Conservation (phyloP, 2,329 filamentous ascomycete species). For the Aspergillus spinulosporus region DNA sequence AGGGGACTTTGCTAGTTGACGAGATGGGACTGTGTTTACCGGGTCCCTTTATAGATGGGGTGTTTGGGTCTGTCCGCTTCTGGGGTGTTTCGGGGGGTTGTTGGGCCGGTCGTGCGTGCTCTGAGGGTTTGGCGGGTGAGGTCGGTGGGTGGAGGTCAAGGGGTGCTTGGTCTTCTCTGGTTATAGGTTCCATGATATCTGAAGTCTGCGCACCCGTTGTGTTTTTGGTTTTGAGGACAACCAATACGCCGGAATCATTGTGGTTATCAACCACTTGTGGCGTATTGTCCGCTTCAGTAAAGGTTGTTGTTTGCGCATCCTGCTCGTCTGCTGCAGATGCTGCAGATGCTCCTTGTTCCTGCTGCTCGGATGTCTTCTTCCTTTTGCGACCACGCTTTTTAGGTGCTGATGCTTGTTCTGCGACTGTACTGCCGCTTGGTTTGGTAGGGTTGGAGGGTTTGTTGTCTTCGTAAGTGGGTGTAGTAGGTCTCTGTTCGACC, state of each 20-base stretch:
- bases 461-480: constrained; percentile 14
- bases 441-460: background rate
- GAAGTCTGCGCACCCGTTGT: background rate
- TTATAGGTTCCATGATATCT: background rate
- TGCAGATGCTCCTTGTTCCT: background rate
- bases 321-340: background rate
- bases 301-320: background rate
- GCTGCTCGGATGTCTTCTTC: constrained; percentile 36
- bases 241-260: background rate
- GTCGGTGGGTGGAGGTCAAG: background rate
- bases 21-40: constrained; percentile 45
- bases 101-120: background rate
- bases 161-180: background rate
- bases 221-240: constrained; percentile 9
- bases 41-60: constrained; percentile 30
- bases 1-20: constrained; percentile 41
- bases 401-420: constrained; percentile 23
- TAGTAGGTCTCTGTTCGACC: constrained; percentile 34
- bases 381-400: constrained; percentile 49
- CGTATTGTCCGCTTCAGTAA: background rate
- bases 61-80: constrained; percentile 15
- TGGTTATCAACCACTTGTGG: background rate
- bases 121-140: background rate
- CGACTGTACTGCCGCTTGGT: background rate
- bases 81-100: constrained; percentile 19